Evolutionary conservation across 2,329 filamentous ascomycete species (phyloP), one percentile per base, ranked within the genome.

Genomic region (Colletotrichum sp.): DNA sequence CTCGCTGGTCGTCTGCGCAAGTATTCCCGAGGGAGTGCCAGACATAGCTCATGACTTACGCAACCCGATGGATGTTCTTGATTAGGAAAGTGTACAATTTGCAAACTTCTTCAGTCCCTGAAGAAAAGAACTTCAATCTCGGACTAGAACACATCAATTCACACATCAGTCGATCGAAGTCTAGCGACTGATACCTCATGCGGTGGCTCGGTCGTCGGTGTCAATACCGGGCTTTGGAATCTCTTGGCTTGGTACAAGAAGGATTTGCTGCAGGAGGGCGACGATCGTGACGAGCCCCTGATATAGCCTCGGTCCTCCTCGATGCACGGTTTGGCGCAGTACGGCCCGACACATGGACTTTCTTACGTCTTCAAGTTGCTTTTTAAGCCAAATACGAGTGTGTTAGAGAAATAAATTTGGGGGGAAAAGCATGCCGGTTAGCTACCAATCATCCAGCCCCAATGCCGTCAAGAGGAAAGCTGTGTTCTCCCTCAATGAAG

Each of bases 41-140:
- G 43, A 0, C 43, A 2, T 4, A 0, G 10, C 3, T 13, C 1
- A 21, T 3, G 12, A 1, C 1, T 5, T 52, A 24, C 43, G n/a
- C n/a, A 52, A 52, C 43, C n/a, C n/a, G 3, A 52, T 21, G 43
- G 43, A 52, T 52, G 43, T 21, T 52, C 43, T 24, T 1, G 43
- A 24, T 21, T 52, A 52, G 43, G n/a, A 52, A 21, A 52, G 0
- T 52, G 43, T 8, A 21, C n/a, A 3, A 0, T 21, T 21, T 52
- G n/a, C 43, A 8, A 52, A 52, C 38, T 52, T 52, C 6, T 52
- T 52, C 43, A 52, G 10, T 21, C n/a, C 3, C n/a, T 52, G 43
- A 52, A 52, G 43, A 52, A 21, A 52, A 0, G 2, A 10, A 10
- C 0, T 1, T 8, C 18, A 52, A 52, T 52, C 8, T 52, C 43